These are phyloP conservation scores for Waitea zeae DNA, from an alignment of 1,284 basidiomycete genomes.

Conservation along the genomic window DNA sequence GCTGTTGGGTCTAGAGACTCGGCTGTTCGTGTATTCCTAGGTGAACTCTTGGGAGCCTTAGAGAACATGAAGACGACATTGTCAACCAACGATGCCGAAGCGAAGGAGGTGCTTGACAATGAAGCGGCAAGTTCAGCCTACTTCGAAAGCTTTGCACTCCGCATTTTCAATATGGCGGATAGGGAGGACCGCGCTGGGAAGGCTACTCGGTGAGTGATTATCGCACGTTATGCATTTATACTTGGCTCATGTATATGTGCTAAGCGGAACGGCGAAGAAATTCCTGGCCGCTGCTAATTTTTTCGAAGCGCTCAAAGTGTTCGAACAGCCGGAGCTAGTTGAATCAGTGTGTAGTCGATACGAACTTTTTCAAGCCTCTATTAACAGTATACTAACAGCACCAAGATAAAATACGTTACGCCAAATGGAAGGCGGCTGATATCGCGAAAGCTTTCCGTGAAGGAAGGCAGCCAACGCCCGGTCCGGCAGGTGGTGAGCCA, in stretches of 20 bases:
- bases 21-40: constrained; percentile 53
- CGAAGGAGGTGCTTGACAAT: constrained; percentile 70
- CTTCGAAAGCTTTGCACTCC: constrained; percentile 87
- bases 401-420: constrained; percentile 68
- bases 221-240: not conserved
- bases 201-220: constrained; percentile 42
- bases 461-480: constrained; percentile 55
- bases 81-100: constrained; percentile 13
- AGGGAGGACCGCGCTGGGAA: constrained; percentile 72
- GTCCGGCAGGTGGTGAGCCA: constrained; percentile 29
- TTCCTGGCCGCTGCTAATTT: constrained; percentile 82
- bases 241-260: no score
- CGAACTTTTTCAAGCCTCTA: constrained; percentile 4
- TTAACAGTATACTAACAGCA: constrained; percentile 21
- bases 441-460: constrained; percentile 83
- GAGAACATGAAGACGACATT: constrained; percentile 72
- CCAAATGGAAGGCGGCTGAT: constrained; percentile 88
- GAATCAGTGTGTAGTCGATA: constrained; percentile 21
- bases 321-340: constrained; percentile 39
- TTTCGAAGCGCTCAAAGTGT: constrained; percentile 66
- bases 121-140: constrained; percentile 77
- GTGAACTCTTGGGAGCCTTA: constrained; percentile 59
- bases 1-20: constrained; percentile 40
- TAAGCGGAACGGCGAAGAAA: constrained; percentile 59
- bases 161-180: constrained; percentile 80